A percentile compares a stretch with the other conserved stretches of the same genome.
phyloP scores from a whole-genome alignment of 108 stramenopile species.

The Fistulifera solaris region DNA sequence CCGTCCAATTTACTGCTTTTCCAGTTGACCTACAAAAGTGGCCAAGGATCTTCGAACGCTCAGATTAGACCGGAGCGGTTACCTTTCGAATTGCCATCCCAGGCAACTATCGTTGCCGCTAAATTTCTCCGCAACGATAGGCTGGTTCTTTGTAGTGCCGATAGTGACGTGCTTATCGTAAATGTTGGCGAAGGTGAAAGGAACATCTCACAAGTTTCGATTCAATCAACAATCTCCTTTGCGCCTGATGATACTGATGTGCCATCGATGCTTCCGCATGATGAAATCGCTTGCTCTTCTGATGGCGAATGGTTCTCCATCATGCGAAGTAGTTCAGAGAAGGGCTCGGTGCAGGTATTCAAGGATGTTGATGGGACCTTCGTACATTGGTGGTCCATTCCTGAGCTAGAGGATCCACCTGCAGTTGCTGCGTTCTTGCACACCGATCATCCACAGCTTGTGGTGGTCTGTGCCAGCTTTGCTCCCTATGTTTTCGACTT shows the following conservation, averaged over 20 bases:
- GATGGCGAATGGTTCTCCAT: conserved; percentile 60
- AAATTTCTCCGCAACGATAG: too few relatives aligned
- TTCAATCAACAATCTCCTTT: too few relatives aligned
- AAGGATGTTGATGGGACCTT: conserved; percentile 10
- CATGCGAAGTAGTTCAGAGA: conserved; percentile 17
- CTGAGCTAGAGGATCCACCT: conserved; percentile 40
- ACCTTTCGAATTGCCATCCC: not conserved
- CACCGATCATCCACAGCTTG: conserved; percentile 30
- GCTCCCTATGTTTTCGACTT: conserved; percentile 61
- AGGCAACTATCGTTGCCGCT: too few relatives aligned
- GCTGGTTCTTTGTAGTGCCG: too few relatives aligned
- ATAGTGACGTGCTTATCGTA: too few relatives aligned
- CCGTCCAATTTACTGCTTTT: conserved; percentile 35
- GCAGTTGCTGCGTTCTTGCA: conserved; percentile 49
- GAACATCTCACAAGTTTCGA: too few relatives aligned
- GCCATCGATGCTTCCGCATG: too few relatives aligned
- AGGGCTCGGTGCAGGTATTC: not conserved
- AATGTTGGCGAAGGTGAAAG: too few relatives aligned
- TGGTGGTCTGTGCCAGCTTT: conserved; percentile 58
- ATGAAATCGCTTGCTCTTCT: too few relatives aligned
- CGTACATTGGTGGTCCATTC: conserved; percentile 68
- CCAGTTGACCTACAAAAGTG: conserved; percentile 18
- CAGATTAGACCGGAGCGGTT: conserved; percentile 10
- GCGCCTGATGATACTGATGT: too few relatives aligned
- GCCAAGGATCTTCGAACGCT: conserved; percentile 5